Evolutionary conservation across 1,139 yeast species (phyloP).

Genomic region (Sugiyamaella xylanicola): DNA sequence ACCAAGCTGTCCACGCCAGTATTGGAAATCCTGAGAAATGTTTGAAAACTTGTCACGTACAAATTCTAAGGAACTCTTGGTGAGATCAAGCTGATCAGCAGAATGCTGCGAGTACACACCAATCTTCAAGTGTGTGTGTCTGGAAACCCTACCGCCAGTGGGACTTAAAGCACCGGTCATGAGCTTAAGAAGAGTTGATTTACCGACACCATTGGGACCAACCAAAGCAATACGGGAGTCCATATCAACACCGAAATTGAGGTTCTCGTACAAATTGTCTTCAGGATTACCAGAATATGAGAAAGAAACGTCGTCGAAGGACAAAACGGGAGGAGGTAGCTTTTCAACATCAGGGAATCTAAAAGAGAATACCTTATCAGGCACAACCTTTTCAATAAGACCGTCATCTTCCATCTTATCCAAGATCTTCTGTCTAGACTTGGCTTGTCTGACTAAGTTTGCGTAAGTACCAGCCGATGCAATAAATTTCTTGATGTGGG

Average conservation of each 20-base stretch:
- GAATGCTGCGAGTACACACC: conserved; percentile 99
- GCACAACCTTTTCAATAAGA: conserved; percentile 87
- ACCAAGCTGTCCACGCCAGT: conserved; percentile 98
- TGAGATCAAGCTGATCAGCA: conserved; percentile 94
- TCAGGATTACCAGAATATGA: conserved; percentile 86
- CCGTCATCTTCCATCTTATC: conserved; percentile 99
- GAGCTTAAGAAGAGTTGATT: conserved; percentile 90
- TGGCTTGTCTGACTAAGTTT: conserved; percentile 96
- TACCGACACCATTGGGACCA: conserved; percentile 99
- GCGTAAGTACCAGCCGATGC: conserved; percentile 99
- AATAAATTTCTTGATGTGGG: conserved; percentile 96
- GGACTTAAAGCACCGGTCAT: conserved; percentile 94
- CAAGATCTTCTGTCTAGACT: conserved; percentile 97
- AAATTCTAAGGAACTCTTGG: conserved; percentile 93
- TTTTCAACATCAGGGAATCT: conserved; percentile 95
- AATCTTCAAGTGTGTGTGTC: conserved; percentile 95
- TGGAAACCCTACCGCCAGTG: conserved; percentile 91
- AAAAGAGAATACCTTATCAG: conserved; percentile 91
- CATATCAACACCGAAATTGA: conserved; percentile 99
- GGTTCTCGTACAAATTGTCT: conserved; percentile 83
- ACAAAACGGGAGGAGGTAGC: conserved; percentile 97
- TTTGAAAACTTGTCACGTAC: conserved; percentile 90
- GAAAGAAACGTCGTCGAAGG: conserved; percentile 93
- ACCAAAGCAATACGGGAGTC: conserved; percentile 97
- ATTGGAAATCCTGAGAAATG: conserved; percentile 96